phyloP scores from a whole-genome alignment of 2,329 filamentous ascomycete genomes.

The Exophiala alcalophila region DNA sequence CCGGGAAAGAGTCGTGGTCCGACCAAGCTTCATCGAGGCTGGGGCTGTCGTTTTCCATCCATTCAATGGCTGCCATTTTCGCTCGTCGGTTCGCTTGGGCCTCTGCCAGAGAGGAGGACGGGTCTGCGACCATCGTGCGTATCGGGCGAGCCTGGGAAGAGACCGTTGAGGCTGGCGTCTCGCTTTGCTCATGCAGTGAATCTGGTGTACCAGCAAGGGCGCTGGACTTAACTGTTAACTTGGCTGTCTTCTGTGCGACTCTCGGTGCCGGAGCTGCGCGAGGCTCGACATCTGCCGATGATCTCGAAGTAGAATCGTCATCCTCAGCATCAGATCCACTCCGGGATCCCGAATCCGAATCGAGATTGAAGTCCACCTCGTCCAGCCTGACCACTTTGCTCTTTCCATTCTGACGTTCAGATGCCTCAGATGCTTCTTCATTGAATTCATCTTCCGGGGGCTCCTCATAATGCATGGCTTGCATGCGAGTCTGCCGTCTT shows the following conservation, averaged over 20 bases:
- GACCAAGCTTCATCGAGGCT: constrained; percentile 27
- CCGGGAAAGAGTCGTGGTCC: constrained; percentile 15
- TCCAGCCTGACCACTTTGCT: constrained; percentile 13
- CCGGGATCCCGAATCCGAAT: constrained; percentile 12
- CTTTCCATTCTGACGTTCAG: neutral
- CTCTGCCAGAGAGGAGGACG: constrained; percentile 19
- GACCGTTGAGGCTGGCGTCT: constrained; percentile 3
- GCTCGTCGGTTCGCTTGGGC: constrained; percentile 35
- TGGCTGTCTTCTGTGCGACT: constrained; percentile 4
- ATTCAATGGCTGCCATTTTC: constrained; percentile 36
- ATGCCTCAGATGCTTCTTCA: constrained; percentile 16
- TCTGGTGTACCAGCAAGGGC: neutral
- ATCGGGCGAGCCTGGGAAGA: no score
- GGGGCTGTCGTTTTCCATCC: constrained; percentile 31
- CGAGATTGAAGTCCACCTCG: constrained; percentile 13
- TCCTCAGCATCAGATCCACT: neutral
- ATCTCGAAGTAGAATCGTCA: constrained; percentile 9
- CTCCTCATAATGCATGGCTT: constrained; percentile 27
- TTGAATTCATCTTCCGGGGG: constrained; percentile 29
- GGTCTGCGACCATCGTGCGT: no score
- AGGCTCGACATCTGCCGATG: constrained; percentile 6
- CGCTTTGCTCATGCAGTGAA: neutral
- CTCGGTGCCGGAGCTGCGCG: neutral
- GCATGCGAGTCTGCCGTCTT: constrained; percentile 26
- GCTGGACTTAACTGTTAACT: neutral